Base-by-base conservation (phyloP, 176 grass and related monocot species). In the Luzula sylvatica region DNA sequence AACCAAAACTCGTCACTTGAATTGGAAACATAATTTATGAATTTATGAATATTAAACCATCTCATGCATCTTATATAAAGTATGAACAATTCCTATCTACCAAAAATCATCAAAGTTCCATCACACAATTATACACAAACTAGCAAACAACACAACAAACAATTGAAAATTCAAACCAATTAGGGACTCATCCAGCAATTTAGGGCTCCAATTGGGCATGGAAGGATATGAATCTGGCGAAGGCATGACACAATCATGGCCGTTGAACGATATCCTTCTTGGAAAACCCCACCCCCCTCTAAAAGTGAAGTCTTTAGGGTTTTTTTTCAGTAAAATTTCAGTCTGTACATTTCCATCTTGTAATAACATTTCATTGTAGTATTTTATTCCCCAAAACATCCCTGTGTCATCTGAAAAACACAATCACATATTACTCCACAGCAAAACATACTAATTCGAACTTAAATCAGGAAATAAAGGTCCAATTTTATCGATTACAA, bases 341-440 rank as follows among this genome's bases (percentile, higher is more conserved):
- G 53, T 78, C 76, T 85, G 76, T 59, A 74, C 86, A 5, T 92
- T 78, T 4, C 80, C 80, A 38, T 49, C 44, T 65, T 73, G 58
- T 23, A 81, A 55, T 49, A 92, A 43, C 86, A 92, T 85, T 24
- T 85, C 58, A 71, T 92, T 92, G 76, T 92, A 85, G 67, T 42
- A 20, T 29, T 38, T 3, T 15, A 92, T 63, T 3, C 86, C 76
- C 76, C 86, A 90, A n/a, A 90, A 77, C 65, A 90, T 74, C 11
- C 53, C 80, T 5, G 72, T 85, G 43, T 81, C 80, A 3, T 92
- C 69, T 71, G 80, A 20, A 64, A 27, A 20, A 52, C 3, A 22
- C 2, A 29, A 43, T 2, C 1, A 5, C 4, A 45, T 11, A 7
- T 12, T 21, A 20, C 9, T 3, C 8, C 49, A 41, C 15, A 0